phyloP scores from a whole-genome alignment of 2,329 filamentous ascomycete species.

The Metarhizium rileyi region DNA sequence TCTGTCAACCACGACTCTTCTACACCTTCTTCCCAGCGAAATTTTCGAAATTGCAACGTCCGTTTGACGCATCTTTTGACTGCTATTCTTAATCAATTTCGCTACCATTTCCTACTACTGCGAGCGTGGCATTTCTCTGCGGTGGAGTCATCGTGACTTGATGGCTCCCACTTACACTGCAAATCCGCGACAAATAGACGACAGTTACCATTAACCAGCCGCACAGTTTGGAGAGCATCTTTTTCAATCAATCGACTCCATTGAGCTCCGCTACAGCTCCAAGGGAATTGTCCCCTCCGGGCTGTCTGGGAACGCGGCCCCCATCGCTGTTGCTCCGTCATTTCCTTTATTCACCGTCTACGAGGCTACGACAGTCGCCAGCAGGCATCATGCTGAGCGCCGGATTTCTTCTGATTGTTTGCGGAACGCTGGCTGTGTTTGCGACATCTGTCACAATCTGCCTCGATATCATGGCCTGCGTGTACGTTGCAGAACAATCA shows the following conservation, averaged over 20 bases:
- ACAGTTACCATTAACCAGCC: neutral
- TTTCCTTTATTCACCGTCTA: neutral
- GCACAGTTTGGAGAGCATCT: neutral
- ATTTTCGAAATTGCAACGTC: neutral
- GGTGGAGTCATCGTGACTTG: neutral
- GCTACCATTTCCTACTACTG: neutral
- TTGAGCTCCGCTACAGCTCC: too few species aligned
- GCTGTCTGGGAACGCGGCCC: neutral
- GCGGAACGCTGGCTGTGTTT: slow-evolving; percentile 11
- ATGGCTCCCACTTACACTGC: neutral
- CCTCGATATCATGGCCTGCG: slow-evolving; percentile 11
- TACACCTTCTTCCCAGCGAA: neutral
- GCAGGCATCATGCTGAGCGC: slow-evolving; percentile 8
- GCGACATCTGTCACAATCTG: slow-evolving; percentile 11
- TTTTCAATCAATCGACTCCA: too few species aligned
- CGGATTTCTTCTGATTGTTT: slow-evolving; percentile 2
- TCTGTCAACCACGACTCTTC: neutral
- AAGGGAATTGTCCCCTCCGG: too few species aligned
- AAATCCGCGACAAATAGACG: neutral
- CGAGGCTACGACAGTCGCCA: neutral
- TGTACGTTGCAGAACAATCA: slow-evolving; percentile 3
- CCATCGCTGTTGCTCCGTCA: neutral
- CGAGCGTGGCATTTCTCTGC: neutral
- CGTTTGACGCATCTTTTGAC: neutral
- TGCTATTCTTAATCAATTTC: neutral